Evolutionary conservation across 495 filamentous ascomycete species (phyloP).

Genomic region (Penicillium salamii): DNA sequence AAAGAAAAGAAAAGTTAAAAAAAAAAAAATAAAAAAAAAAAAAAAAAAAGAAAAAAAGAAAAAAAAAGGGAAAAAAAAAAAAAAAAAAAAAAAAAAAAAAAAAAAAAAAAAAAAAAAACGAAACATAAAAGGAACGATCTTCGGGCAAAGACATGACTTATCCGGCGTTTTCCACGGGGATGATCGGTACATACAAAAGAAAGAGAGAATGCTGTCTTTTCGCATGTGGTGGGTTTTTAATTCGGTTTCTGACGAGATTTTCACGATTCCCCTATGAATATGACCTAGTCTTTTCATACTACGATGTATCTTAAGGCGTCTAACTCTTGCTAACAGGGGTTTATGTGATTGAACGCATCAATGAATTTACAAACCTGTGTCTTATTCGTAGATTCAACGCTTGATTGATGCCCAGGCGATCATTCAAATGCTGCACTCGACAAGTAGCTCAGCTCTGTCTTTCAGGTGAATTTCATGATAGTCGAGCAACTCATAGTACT

Average conservation of each 20-base stretch:
- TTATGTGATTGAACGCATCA: background rate
- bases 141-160: no score
- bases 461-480: no score
- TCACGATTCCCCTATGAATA: background rate
- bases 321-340: background rate
- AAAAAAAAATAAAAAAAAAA: background rate
- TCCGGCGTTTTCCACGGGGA: constrained; percentile 1
- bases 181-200: background rate
- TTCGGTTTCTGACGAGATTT: background rate
- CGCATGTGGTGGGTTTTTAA: background rate
- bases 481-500: no score
- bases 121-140: no score
- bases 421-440: no score
- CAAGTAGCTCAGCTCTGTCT: no score
- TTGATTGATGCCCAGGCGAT: no score
- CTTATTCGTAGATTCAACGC: no score
- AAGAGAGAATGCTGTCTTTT: background rate
- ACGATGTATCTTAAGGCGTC: background rate
- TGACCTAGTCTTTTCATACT: background rate
- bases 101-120: no score
- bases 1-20: no score
- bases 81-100: background rate
- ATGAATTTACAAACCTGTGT: background rate
- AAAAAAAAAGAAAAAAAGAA: no score
- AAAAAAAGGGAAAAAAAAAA: no score